Evolutionary conservation across 2,329 filamentous ascomycete genomes (phyloP), one percentile per base, ranked within the genome.

Genomic region (Cylindrodendrum hubeiense): DNA sequence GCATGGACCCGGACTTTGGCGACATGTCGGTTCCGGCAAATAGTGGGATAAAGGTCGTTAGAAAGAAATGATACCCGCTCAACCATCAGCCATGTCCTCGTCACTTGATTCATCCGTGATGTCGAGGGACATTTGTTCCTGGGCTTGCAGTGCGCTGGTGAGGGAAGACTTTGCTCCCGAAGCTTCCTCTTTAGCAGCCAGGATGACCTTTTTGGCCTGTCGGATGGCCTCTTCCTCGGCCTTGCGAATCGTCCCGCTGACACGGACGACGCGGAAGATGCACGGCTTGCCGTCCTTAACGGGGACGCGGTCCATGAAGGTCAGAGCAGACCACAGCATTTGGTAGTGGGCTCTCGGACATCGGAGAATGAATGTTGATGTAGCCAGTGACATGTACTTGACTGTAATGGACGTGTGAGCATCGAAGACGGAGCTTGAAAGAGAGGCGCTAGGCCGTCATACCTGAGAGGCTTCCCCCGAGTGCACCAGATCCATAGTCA

Each of bases 211-310:
- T 71, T 92, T 90, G 44, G 94, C 93, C 65, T 93, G 86, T 4
- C 90, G 87, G 73, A 98, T 92, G 37, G 94, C 94, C 79, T 97
- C 95, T 77, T 97, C 91, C 79, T 98, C 95, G 3, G 90, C 91
- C 79, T 97, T 97, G 72, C 91, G 91, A 75, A 99, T 97, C 3
- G 96, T 99, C 17, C 95, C 96, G 69, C 93, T 96, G 15, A 98
- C 93, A 66, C 93, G 87, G 7, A 97, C 89, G 15, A 99, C 94
- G 49, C 91, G 90, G 67, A 97, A 92, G 1, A 95, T 91, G 74
- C 95, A 97, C 0, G 88, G 84, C 63, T 86, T 84, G 24, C 88
- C 87, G 75, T 83, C 85, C 63, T 81, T 85, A 3, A 86, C 79
- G 8, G 89, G 93, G 0, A 98, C 82, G 17, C 81, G 85, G 22